Percentiles rank a stretch among this genome's conserved stretches.
Conservation (phyloP, 106 monocot genomes). For the Xerophyta viscosa region DNA sequence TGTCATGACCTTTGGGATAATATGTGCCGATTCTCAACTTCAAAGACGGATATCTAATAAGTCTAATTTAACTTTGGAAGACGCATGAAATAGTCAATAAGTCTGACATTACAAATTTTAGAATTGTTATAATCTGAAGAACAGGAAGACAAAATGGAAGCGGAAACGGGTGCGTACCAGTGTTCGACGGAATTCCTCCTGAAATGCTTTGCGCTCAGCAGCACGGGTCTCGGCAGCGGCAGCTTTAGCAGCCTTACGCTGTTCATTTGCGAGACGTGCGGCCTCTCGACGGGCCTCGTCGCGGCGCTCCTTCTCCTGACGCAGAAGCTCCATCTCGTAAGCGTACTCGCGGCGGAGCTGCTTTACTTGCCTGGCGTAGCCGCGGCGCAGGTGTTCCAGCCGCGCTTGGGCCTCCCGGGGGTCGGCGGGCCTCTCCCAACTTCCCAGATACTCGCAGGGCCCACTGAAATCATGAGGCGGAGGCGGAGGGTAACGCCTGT, state of each 20-base stretch:
- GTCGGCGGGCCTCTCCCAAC: constrained; percentile 49
- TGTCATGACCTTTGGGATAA: no score
- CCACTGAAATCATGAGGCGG: constrained; percentile 53
- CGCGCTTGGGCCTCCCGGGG: constrained; percentile 58
- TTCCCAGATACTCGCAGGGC: constrained; percentile 50
- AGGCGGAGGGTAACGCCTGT: no score
- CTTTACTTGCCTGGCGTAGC: constrained; percentile 62
- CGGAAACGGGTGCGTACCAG: constrained; percentile 21
- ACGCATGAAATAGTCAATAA: no score
- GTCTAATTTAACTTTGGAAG: no score
- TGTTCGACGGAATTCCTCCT: constrained; percentile 69
- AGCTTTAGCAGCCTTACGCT: constrained; percentile 74
- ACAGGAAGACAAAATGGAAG: neutral
- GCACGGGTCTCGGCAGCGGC: constrained; percentile 61
- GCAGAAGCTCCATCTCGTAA: constrained; percentile 62
- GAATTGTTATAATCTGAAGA: neutral
- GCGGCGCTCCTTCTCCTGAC: constrained; percentile 52
- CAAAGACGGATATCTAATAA: no score
- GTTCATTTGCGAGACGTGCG: constrained; percentile 49
- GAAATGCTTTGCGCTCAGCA: constrained; percentile 46
- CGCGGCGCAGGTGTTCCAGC: constrained; percentile 51
- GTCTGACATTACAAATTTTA: no score
- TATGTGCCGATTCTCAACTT: no score
- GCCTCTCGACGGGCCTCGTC: constrained; percentile 69
- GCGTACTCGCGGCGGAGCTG: constrained; percentile 62